Percentiles rank a stretch among this genome's conserved stretches.
These are phyloP conservation scores for Picochlorum costavermella DNA, from an alignment of 139 green algal genomes.

Conservation along the genomic window DNA sequence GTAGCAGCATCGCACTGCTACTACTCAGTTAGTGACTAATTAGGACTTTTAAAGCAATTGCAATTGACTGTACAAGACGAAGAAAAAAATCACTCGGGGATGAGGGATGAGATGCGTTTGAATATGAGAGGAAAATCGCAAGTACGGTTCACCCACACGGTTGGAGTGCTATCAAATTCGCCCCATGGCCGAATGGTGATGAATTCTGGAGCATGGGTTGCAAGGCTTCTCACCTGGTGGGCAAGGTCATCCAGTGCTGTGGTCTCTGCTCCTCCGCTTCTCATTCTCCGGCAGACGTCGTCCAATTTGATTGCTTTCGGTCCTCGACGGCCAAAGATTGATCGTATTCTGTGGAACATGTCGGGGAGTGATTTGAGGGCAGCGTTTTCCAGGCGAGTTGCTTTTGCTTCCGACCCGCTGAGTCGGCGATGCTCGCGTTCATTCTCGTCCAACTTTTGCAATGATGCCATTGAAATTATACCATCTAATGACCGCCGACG, in stretches of 20 bases:
- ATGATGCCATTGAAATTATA: slow-evolving; percentile 15
- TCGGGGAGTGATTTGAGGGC: slow-evolving; percentile 20
- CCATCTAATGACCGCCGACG: slow-evolving; percentile 20
- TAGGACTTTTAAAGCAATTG: no score
- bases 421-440: slow-evolving; percentile 3
- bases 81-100: no score
- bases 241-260: slow-evolving; percentile 3
- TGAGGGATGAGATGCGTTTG: no score
- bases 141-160: slow-evolving; percentile 23
- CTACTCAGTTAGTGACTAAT: no score
- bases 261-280: slow-evolving; percentile 4
- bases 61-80: no score
- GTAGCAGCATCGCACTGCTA: no score
- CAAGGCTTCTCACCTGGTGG: slow-evolving; percentile 10
- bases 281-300: slow-evolving; percentile 13
- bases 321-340: slow-evolving; percentile 25
- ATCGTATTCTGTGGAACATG: slow-evolving; percentile 18
- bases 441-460: slow-evolving; percentile 11
- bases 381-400: background rate
- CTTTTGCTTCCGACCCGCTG: slow-evolving; percentile 15
- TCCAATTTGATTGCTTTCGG: slow-evolving; percentile 15
- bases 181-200: slow-evolving; percentile 18
- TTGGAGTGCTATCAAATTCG: slow-evolving; percentile 18
- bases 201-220: slow-evolving; percentile 22
- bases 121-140: background rate